Percentiles rank a stretch among this genome's conserved stretches.
These are phyloP conservation scores for Chaetomiaceae sp. DNA, from an alignment of 2,329 filamentous ascomycete species.

Conservation along the genomic window DNA sequence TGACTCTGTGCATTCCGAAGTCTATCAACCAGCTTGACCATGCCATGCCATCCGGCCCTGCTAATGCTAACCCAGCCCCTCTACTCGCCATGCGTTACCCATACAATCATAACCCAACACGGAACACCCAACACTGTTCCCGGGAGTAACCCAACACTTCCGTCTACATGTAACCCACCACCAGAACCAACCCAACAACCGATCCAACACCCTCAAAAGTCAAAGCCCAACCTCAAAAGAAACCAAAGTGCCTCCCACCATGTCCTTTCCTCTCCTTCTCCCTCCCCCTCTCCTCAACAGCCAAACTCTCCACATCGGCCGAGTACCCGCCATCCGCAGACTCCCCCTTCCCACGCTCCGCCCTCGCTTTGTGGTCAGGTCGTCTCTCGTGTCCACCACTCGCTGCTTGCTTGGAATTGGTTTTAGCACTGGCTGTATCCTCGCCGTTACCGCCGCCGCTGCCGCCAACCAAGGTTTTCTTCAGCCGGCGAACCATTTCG, in stretches of 20 bases:
- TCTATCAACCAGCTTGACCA: no score
- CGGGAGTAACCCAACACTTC: no score
- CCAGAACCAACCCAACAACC: neutral
- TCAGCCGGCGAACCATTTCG: conserved; percentile 9
- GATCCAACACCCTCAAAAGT: neutral
- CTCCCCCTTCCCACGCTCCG: neutral
- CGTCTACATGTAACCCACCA: neutral
- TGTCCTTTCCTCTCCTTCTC: neutral
- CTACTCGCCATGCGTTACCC: no score
- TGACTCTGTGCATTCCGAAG: no score
- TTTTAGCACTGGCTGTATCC: neutral
- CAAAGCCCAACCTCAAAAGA: conserved; percentile 3
- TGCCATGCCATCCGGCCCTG: no score
- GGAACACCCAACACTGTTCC: no score
- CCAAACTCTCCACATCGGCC: neutral
- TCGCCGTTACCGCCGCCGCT: neutral
- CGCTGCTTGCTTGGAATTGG: no score
- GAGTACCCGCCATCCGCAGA: neutral
- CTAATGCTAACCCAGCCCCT: no score
- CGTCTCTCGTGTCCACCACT: neutral
- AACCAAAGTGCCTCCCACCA: neutral
- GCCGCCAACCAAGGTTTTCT: conserved; percentile 1
- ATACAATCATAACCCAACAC: no score
- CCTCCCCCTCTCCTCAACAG: neutral
- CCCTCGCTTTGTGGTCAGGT: neutral